Percentiles rank a stretch among this genome's conserved stretches.
These are phyloP conservation scores for Clathrospora elynae DNA, from an alignment of 2,329 filamentous ascomycete genomes.

Conservation along the genomic window DNA sequence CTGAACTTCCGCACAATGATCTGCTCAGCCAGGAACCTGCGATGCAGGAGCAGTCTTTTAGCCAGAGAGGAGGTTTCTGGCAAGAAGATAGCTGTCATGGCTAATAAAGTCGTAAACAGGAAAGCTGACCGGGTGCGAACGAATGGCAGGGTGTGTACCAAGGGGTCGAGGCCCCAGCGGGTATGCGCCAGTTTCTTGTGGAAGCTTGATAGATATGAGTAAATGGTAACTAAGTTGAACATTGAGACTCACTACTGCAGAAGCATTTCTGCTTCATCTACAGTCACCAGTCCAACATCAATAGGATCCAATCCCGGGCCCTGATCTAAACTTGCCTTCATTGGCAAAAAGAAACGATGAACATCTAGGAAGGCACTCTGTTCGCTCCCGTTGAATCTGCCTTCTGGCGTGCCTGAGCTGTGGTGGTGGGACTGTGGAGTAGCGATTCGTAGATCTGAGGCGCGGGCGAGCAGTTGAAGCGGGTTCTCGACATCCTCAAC, in stretches of 20 bases:
- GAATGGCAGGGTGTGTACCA: slow-evolving; percentile 68
- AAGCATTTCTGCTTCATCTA: slow-evolving; percentile 66
- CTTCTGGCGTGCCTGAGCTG: slow-evolving; percentile 37
- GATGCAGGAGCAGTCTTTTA: slow-evolving; percentile 68
- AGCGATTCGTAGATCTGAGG: slow-evolving; percentile 69
- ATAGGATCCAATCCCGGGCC: slow-evolving; percentile 70
- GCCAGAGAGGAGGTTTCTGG: slow-evolving; percentile 67
- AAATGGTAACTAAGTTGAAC: not conserved
- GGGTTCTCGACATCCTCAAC: slow-evolving; percentile 78
- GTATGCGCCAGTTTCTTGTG: slow-evolving; percentile 73
- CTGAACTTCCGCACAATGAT: slow-evolving; percentile 66
- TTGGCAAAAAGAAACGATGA: slow-evolving; percentile 69
- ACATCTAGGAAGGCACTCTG: slow-evolving; percentile 55
- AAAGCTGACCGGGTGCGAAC: slow-evolving; percentile 71
- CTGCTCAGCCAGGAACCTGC: slow-evolving; percentile 65
- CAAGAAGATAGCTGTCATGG: slow-evolving; percentile 70
- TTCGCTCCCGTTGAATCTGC: slow-evolving; percentile 39
- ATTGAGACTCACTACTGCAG: slow-evolving; percentile 66
- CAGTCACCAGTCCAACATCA: slow-evolving; percentile 69
- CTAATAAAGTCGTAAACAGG: slow-evolving; percentile 72
- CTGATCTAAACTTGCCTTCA: slow-evolving; percentile 66
- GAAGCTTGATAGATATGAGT: slow-evolving; percentile 56
- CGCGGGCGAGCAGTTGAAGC: slow-evolving; percentile 72
- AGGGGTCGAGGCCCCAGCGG: slow-evolving; percentile 72
- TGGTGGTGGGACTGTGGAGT: slow-evolving; percentile 38